Evolutionary conservation across 2,329 filamentous ascomycete genomes (phyloP), one percentile per base, ranked within the genome.

Genomic region (Biscogniauxia marginata): DNA sequence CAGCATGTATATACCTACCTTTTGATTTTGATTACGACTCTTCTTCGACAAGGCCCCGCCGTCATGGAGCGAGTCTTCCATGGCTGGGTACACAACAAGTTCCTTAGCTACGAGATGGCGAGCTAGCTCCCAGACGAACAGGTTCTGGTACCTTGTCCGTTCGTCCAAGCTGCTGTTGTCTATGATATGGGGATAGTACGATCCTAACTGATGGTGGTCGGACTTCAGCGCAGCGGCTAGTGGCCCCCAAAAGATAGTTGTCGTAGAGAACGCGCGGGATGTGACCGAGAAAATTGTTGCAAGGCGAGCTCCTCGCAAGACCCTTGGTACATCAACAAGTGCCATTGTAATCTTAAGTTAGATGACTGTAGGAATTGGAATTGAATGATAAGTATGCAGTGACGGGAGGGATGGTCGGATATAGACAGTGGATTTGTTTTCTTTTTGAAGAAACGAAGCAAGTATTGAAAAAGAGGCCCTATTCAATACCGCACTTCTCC

Each of bases 41-140:
- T 73, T 74, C 30, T 77, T 71, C 0, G 74, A 73, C 57, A 76
- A 67, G 11, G 63, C 57, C 50, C 72, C 67, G n/a, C 77, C 75
- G 55, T 69, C 59, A 1, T 70, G 65, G 30, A 79, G 56, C 44
- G 75, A 63, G 45, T 73, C 72, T 55, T 79, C 75, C 20, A 81
- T 67, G 5, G 74, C 74, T 7, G 79, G 79, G 62, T 79, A 79
- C 6, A 80, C 70, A 7, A 80, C 61, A 4, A 82, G 65, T 60
- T 83, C 80, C 57, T 83, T 79, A 7, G 75, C 78, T 50, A 82
- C 72, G 0, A 77, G 73, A 63, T 83, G 79, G 8, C 79, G 76
- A 22, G 79, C 76, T 0, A 83, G 70, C 56, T 81, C 77, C 80
- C 80, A 82, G 13, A 74, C 76, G 58, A 83, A 79, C 56, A 79